Conservation (phyloP, 345 rosid species). For the Populus nigra region DNA sequence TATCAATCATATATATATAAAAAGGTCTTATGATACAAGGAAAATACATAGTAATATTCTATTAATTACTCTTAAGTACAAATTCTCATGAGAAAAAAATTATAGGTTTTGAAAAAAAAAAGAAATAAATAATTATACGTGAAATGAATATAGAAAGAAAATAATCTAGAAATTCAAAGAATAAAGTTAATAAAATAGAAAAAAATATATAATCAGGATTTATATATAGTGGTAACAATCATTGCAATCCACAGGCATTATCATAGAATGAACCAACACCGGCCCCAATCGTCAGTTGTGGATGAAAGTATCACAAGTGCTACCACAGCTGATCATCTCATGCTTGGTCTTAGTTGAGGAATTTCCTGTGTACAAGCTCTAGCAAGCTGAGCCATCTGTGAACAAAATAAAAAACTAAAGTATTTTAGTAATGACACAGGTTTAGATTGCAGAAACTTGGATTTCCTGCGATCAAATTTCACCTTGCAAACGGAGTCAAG, state of each 20-base stretch:
- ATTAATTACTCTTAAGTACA: too few relatives aligned
- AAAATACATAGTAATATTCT: too few relatives aligned
- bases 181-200: too few relatives aligned
- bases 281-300: slow-evolving; percentile 75
- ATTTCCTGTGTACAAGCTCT: slow-evolving; percentile 71
- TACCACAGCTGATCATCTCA: slow-evolving; percentile 80
- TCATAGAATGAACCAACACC: slow-evolving; percentile 25
- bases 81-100: background rate
- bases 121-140: too few relatives aligned
- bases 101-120: background rate
- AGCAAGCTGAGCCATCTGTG: slow-evolving; percentile 81
- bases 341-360: slow-evolving; percentile 68
- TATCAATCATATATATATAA: too few relatives aligned
- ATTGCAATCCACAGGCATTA: background rate
- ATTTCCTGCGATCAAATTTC: background rate
- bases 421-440: background rate
- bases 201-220: too few relatives aligned
- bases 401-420: background rate
- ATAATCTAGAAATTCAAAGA: too few relatives aligned
- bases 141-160: background rate
- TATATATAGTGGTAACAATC: background rate
- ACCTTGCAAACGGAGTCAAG: slow-evolving; percentile 76
- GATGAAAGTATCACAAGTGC: slow-evolving; percentile 74
- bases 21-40: too few relatives aligned
- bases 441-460: background rate